These are phyloP conservation scores for Jatropha multifida DNA, from an alignment of 441 rosid genomes.

Conservation along the genomic window DNA sequence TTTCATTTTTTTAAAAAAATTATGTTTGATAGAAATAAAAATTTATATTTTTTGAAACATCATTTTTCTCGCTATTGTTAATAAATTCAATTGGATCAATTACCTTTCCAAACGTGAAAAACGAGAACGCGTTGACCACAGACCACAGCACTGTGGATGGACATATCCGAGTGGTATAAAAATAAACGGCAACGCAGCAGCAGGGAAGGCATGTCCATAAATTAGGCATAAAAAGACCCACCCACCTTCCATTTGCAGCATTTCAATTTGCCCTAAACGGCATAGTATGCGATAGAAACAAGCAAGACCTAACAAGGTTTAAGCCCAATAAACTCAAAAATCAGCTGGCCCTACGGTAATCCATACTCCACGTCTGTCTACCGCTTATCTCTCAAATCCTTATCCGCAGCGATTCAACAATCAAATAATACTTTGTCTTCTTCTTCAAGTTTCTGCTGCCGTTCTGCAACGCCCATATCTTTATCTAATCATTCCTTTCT, in stretches of 20 bases:
- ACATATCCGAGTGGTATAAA: background rate
- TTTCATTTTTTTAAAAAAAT: too few relatives aligned
- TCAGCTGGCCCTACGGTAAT: constrained; percentile 48
- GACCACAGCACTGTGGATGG: background rate
- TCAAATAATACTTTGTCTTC: background rate
- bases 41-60: too few relatives aligned
- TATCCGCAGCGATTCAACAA: constrained; percentile 30
- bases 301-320: background rate
- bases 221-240: background rate
- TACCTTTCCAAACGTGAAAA: constrained; percentile 22
- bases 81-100: too few relatives aligned
- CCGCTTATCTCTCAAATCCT: constrained; percentile 49
- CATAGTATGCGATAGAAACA: background rate
- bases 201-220: background rate
- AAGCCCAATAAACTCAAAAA: background rate
- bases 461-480: constrained; percentile 14
- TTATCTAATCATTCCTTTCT: too few relatives aligned
- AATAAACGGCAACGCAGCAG: background rate
- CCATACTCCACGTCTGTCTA: constrained; percentile 29
- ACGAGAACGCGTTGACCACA: constrained; percentile 23
- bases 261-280: background rate
- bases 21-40: too few relatives aligned
- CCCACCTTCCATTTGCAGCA: background rate
- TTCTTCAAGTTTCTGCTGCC: constrained; percentile 1
- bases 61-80: too few relatives aligned